Conservation (phyloP, 257 asterid genomes). For the Nicotiana sylvestris region DNA sequence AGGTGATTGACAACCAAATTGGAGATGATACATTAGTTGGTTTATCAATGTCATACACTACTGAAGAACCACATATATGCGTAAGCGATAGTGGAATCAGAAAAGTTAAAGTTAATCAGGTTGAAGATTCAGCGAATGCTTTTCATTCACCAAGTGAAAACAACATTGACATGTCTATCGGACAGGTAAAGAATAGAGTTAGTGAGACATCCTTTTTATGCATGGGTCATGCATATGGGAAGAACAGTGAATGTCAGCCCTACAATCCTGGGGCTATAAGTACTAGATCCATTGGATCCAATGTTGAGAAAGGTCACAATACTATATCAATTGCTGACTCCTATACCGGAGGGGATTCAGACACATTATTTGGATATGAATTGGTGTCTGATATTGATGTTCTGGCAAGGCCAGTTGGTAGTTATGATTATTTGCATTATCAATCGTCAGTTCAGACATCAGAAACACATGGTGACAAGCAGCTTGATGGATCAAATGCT, state of each 20-base stretch:
- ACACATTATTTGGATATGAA: conserved; percentile 50
- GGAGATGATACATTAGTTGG: conserved; percentile 59
- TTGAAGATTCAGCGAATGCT: conserved; percentile 51
- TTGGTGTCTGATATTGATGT: conserved; percentile 57
- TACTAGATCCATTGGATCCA: conserved; percentile 36
- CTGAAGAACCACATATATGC: conserved; percentile 55
- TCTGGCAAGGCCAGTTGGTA: conserved; percentile 52
- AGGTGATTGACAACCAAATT: conserved; percentile 33
- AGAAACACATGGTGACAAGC: conserved; percentile 43
- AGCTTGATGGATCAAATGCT: conserved; percentile 30
- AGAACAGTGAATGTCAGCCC: conserved; percentile 53
- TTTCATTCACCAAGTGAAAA: conserved; percentile 39
- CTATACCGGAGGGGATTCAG: conserved; percentile 46
- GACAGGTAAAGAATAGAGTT: conserved; percentile 46
- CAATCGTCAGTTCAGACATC: conserved; percentile 53
- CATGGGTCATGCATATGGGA: conserved; percentile 52
- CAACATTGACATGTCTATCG: conserved; percentile 38
- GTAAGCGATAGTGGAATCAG: conserved; percentile 54
- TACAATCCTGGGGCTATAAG: conserved; percentile 42
- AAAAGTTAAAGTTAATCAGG: conserved; percentile 68
- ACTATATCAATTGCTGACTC: conserved; percentile 35
- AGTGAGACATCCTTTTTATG: conserved; percentile 42
- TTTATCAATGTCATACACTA: conserved; percentile 60
- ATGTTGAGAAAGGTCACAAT: conserved; percentile 44
- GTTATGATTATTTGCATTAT: conserved; percentile 57